Conservation (phyloP, 768 basidiomycete species). For the Kwoniella botswanensis region DNA sequence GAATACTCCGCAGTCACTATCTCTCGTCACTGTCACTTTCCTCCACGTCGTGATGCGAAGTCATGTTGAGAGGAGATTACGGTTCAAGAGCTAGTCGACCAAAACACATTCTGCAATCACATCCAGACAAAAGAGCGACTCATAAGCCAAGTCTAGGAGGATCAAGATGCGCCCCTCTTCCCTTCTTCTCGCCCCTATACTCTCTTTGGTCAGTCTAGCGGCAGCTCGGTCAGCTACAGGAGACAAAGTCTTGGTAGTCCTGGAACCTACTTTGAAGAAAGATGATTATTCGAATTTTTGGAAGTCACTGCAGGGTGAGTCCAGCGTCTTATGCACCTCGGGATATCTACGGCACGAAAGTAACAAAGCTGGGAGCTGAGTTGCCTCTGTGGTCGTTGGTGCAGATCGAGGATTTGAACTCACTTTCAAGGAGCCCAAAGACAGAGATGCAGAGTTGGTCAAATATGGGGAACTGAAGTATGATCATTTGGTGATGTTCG, state of each 20-base stretch:
- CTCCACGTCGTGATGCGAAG: constrained; percentile 24
- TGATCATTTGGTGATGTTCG: constrained; percentile 83
- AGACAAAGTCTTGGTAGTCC: constrained; percentile 72
- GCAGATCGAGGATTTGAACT: constrained; percentile 81
- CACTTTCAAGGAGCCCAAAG: constrained; percentile 83
- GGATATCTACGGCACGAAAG: background rate
- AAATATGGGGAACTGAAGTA: constrained; percentile 76
- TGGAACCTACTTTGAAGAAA: constrained; percentile 73
- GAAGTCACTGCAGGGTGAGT: constrained; percentile 72
- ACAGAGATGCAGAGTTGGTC: constrained; percentile 68
- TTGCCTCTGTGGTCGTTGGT: background rate
- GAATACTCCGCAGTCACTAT: constrained; percentile 7
- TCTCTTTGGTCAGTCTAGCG: constrained; percentile 18
- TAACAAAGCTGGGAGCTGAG: background rate
- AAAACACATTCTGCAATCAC: too few species aligned
- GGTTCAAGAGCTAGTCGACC: too few species aligned
- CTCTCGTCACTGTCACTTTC: constrained; percentile 1
- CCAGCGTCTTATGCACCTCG: background rate
- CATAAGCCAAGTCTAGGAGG: background rate
- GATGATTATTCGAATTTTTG: constrained; percentile 82
- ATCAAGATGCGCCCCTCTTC: constrained; percentile 13
- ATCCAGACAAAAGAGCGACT: background rate
- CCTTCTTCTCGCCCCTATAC: constrained; percentile 16
- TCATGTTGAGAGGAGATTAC: background rate
- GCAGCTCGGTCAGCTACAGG: constrained; percentile 52